Evolutionary conservation across 2,329 filamentous ascomycete species (phyloP).

Genomic region (Fusarium caatingaense): DNA sequence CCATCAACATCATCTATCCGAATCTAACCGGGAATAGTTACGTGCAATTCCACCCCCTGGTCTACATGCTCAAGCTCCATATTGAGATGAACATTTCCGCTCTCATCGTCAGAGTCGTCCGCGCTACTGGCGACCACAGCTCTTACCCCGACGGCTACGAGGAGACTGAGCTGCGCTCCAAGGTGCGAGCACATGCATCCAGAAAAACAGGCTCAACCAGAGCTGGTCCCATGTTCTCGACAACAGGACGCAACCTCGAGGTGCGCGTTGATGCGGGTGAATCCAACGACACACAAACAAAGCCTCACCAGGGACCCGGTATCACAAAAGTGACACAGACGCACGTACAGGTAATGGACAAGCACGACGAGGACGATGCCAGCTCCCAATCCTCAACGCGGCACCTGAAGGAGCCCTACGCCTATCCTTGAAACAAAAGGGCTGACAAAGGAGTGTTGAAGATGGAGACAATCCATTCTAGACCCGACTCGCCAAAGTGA

Average conservation of each 20-base stretch:
- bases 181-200: not conserved
- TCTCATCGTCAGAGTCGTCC: conserved; percentile 41
- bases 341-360: conserved; percentile 31
- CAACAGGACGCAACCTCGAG: conserved; percentile 23
- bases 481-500: not conserved
- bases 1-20: too few species aligned
- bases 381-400: conserved; percentile 41
- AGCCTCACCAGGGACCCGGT: conserved; percentile 12
- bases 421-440: conserved; percentile 2
- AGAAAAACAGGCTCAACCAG: not conserved
- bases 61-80: conserved; percentile 44
- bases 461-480: not conserved
- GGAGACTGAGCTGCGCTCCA: conserved; percentile 36
- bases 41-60: conserved; percentile 42
- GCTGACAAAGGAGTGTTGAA: not conserved
- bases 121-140: conserved; percentile 40
- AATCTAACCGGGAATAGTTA: conserved; percentile 20
- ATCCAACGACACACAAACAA: not conserved
- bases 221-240: conserved; percentile 10
- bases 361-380: conserved; percentile 36
- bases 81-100: conserved; percentile 44
- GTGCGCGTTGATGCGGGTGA: conserved; percentile 23
- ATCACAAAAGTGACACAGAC: conserved; percentile 43
- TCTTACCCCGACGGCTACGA: conserved; percentile 25
- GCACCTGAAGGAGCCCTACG: conserved; percentile 29